Evolutionary conservation across 208 protist genomes (phyloP), one percentile per base, ranked within the genome.

Genomic region (Naegleria gruberi): DNA sequence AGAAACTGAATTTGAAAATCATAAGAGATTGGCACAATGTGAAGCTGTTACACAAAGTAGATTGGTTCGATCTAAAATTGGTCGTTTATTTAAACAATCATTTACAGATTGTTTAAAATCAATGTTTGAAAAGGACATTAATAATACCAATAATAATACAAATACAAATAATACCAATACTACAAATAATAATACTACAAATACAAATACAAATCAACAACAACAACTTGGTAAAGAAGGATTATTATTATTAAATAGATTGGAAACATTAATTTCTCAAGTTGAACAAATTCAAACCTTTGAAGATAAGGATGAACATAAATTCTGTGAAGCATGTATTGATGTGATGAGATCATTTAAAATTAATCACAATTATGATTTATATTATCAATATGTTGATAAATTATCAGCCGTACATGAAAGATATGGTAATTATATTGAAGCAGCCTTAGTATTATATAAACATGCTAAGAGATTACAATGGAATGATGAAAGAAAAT

Each of bases 341-440:
- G 8, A 74, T n/a, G 74, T 90, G 2, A 90, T 90, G 87, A 41
- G 34, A 42, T 74, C 12, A n/a, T 55, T 90, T 26, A 74, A 74
- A 41, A 51, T 12, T 7, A 47, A 85, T 46, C 8, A 74, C 17
- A 82, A 84, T 82, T 30, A 43, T 34, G 87, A 90, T 41, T 37
- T 90, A 4, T 90, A 90, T 55, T 74, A 57, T 34, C 10, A 65
- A 37, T 90, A 90, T 74, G 87, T 74, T 23, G 40, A 90, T 37
- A 85, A 42, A 34, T 90, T 90, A 23, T 34, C 12, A 0, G 47
- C 47, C 8, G 47, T 84, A 7, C 87, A 90, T 84, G 6, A 42
- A 45, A 55, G 12, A 40, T 55, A 57, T 55, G 87, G 45, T 41
- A 90, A 90, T 51, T 41, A 55, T 55, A 55, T 90, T 40, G 87